Conservation (phyloP, 2,329 filamentous ascomycete genomes). For the Penicillium hordei region DNA sequence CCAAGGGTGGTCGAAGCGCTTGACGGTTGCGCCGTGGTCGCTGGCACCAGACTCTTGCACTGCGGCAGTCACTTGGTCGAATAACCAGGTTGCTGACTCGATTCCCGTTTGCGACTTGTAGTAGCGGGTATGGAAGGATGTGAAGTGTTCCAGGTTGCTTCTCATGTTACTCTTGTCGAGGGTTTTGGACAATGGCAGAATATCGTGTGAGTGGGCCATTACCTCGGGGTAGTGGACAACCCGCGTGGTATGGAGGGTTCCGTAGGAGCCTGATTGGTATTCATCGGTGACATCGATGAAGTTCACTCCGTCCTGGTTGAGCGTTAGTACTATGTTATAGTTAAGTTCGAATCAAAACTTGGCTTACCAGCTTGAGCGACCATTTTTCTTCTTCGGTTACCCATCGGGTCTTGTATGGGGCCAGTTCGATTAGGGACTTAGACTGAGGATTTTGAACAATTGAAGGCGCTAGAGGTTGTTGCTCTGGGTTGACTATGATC, state of each 20-base stretch:
- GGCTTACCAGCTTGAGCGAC: constrained; percentile 74
- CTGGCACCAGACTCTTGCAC: constrained; percentile 70
- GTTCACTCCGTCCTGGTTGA: constrained; percentile 68
- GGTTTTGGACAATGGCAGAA: constrained; percentile 65
- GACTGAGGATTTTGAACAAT: constrained; percentile 29
- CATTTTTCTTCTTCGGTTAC: constrained; percentile 95
- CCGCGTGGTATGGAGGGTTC: constrained; percentile 36
- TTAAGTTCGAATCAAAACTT: not conserved
- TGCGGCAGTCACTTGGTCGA: constrained; percentile 69
- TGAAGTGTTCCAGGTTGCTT: constrained; percentile 70
- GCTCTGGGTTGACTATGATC: constrained; percentile 35
- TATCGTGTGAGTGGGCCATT: constrained; percentile 62
- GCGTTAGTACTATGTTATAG: constrained; percentile 1
- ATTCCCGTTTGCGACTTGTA: constrained; percentile 66
- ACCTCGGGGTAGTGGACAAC: constrained; percentile 66
- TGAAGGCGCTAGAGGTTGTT: constrained; percentile 29
- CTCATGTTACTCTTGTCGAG: constrained; percentile 76
- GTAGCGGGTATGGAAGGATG: constrained; percentile 59
- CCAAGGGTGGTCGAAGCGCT: constrained; percentile 80
- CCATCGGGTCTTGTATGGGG: constrained; percentile 79
- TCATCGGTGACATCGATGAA: constrained; percentile 92
- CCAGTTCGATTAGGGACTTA: constrained; percentile 75
- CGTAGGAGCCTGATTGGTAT: constrained; percentile 61
- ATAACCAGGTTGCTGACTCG: constrained; percentile 85
- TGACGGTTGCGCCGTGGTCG: constrained; percentile 64